Conservation (phyloP, 2,329 filamentous ascomycete species). For the Phaeosphaeria sp. region DNA sequence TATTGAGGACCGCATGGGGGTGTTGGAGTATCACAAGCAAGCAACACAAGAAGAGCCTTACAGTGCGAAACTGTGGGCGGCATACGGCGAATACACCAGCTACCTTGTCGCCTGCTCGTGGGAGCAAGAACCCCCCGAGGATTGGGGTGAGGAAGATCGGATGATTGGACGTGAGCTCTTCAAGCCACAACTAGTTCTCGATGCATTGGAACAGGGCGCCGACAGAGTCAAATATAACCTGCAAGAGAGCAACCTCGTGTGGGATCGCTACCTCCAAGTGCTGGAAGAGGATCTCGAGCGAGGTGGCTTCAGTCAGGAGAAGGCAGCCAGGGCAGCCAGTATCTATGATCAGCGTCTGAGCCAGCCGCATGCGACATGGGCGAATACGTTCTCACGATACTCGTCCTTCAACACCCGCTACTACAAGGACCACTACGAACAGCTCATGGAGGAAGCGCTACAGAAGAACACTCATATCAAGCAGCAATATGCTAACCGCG, state of each 20-base stretch:
- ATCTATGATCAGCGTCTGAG: slow-evolving; percentile 74
- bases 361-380: slow-evolving; percentile 77
- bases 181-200: slow-evolving; percentile 69
- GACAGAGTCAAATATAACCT: slow-evolving; percentile 76
- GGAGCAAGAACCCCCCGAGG: slow-evolving; percentile 54
- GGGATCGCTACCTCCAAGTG: slow-evolving; percentile 79
- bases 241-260: slow-evolving; percentile 77
- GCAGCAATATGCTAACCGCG: slow-evolving; percentile 67
- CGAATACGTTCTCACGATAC: slow-evolving; percentile 76
- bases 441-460: slow-evolving; percentile 73
- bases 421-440: slow-evolving; percentile 74
- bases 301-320: slow-evolving; percentile 59
- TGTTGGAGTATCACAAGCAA: slow-evolving; percentile 75
- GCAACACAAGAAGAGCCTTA: slow-evolving; percentile 75
- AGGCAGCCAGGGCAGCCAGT: slow-evolving; percentile 69
- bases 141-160: slow-evolving; percentile 71
- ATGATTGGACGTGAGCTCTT: slow-evolving; percentile 75
- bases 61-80: slow-evolving; percentile 76
- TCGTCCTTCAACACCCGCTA: slow-evolving; percentile 77
- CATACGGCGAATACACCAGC: slow-evolving; percentile 81
- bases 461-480: slow-evolving; percentile 69
- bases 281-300: slow-evolving; percentile 71
- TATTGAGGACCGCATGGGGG: slow-evolving; percentile 71
- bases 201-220: slow-evolving; percentile 75
- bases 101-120: slow-evolving; percentile 71